These are phyloP conservation scores for Zymoseptoria passerinii DNA, from an alignment of 2,329 filamentous ascomycete species.

Conservation along the genomic window DNA sequence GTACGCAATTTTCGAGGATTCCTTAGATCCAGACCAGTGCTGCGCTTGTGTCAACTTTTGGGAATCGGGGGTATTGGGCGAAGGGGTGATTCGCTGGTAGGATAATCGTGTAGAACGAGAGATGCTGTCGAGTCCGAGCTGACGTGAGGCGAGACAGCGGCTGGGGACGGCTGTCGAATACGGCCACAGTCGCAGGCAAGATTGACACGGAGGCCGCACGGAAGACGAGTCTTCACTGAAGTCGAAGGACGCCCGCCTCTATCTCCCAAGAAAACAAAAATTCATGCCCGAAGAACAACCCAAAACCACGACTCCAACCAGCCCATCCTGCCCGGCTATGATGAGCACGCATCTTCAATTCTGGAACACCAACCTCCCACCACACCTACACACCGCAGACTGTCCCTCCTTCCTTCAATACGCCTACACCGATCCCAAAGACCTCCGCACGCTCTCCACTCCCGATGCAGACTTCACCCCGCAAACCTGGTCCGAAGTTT, in stretches of 20 bases:
- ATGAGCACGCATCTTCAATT: constrained; percentile 45
- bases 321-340: too few relatives aligned
- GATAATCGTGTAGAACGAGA: not conserved
- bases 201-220: too few relatives aligned
- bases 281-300: not conserved
- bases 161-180: not conserved
- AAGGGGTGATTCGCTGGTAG: not conserved
- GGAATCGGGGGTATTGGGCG: too few relatives aligned
- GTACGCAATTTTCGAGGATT: not conserved
- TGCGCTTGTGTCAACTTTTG: not conserved
- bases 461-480: constrained; percentile 57
- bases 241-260: not conserved
- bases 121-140: not conserved
- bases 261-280: not conserved
- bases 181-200: not conserved
- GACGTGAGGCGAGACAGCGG: not conserved
- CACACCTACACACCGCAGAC: constrained; percentile 49
- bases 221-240: too few relatives aligned
- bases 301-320: not conserved
- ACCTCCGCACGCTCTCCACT: constrained; percentile 60
- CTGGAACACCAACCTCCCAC: constrained; percentile 76
- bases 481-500: constrained; percentile 63
- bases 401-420: constrained; percentile 65
- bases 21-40: not conserved
- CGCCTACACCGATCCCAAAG: constrained; percentile 51